These are phyloP conservation scores for Aspergillus awamori DNA, from an alignment of 2,329 filamentous ascomycete species.

Conservation along the genomic window DNA sequence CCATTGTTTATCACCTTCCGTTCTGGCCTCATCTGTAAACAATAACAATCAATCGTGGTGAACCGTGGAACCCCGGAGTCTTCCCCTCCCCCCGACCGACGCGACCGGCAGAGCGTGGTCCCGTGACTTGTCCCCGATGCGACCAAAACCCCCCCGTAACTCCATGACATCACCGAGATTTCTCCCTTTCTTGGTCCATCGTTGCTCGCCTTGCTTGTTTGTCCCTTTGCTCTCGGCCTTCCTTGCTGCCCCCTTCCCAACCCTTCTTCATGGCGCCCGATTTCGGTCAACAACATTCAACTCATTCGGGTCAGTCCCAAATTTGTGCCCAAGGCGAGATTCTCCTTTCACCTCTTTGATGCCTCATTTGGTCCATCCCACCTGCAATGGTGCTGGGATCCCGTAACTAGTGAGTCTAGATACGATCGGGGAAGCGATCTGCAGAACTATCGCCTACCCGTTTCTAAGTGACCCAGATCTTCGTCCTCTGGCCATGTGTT, in stretches of 20 bases:
- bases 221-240: neutral
- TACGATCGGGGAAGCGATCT: slow-evolving; percentile 17
- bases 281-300: neutral
- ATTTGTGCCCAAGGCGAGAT: neutral
- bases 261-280: neutral
- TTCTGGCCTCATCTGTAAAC: slow-evolving; percentile 16
- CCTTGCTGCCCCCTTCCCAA: neutral
- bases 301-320: neutral
- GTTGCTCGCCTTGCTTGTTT: slow-evolving; percentile 13
- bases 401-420: slow-evolving; percentile 10
- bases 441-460: slow-evolving; percentile 18
- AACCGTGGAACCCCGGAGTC: slow-evolving; percentile 12
- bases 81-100: slow-evolving; percentile 9
- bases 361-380: neutral
- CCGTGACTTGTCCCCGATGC: slow-evolving; percentile 24
- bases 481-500: neutral
- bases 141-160: neutral
- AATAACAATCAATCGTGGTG: slow-evolving; percentile 5
- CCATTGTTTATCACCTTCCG: slow-evolving; percentile 9
- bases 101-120: slow-evolving; percentile 28
- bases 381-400: neutral
- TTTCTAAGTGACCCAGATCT: slow-evolving; percentile 10
- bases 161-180: slow-evolving; percentile 22
- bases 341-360: neutral
- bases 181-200: neutral